Evolutionary conservation across 805 yeast species (phyloP).

Genomic region (Danielia reshetovae): DNA sequence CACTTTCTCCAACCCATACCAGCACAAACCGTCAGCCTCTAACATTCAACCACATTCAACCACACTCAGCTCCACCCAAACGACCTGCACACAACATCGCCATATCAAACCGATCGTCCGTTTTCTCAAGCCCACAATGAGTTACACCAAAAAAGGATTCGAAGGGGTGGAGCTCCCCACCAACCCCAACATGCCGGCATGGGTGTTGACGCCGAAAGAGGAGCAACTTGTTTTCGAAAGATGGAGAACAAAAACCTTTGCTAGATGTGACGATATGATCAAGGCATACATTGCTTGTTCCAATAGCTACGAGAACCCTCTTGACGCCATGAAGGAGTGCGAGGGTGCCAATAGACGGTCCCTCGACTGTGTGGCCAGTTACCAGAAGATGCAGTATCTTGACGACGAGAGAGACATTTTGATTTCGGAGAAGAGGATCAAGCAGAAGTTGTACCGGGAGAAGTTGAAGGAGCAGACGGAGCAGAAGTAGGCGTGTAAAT

Average conservation of each 20-base stretch:
- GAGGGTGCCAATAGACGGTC: constrained; percentile 53
- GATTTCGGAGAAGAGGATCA: constrained; percentile 52
- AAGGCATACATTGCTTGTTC: constrained; percentile 64
- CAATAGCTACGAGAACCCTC: constrained; percentile 47
- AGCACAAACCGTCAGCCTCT: too few relatives aligned
- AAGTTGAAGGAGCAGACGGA: constrained; percentile 10
- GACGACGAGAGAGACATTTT: constrained; percentile 67
- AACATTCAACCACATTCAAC: too few relatives aligned
- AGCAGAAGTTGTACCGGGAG: constrained; percentile 21
- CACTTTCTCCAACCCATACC: too few relatives aligned
- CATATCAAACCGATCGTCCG: too few relatives aligned
- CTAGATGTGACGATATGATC: constrained; percentile 64
- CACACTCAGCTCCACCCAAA: too few relatives aligned
- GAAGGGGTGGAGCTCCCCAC: constrained; percentile 37
- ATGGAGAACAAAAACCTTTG: constrained; percentile 65
- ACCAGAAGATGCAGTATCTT: constrained; percentile 59
- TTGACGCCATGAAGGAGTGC: constrained; percentile 67
- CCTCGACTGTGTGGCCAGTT: constrained; percentile 58
- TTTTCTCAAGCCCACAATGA: too few relatives aligned
- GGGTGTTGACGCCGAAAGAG: constrained; percentile 75
- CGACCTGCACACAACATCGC: too few relatives aligned
- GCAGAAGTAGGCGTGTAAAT: constrained; percentile 2
- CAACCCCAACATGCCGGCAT: constrained; percentile 55
- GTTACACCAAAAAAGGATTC: constrained; percentile 30
- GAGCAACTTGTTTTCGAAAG: constrained; percentile 69